Conservation (phyloP, 345 rosid genomes). For the sweet orange (Citrus sinensis) region DVS_A1.0 CM039162.1:32104001-32104500, state of each 20-base stretch:
- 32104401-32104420: constrained; percentile 92
- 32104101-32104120: constrained; percentile 36
- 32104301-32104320: constrained; percentile 77
- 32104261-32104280: constrained; percentile 65
- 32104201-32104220: constrained; percentile 73
- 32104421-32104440: constrained; percentile 65
- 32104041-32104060: constrained; percentile 11
- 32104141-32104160: constrained; percentile 59
- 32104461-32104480: constrained; percentile 86
- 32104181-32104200: constrained; percentile 85
- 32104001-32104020: constrained; percentile 2
- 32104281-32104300: constrained; percentile 81
- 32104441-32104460: constrained; percentile 77
- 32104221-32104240: constrained; percentile 58
- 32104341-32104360: constrained; percentile 72
- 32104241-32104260: constrained; percentile 78
- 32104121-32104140: constrained; percentile 71
- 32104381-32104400: constrained; percentile 69
- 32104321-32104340: constrained; percentile 70
- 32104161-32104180: constrained; percentile 87
- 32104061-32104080: background rate
- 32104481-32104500: constrained; percentile 80
- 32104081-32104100: constrained; percentile 9
- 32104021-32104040: background rate
- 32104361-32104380: constrained; percentile 83